phyloP scores from a whole-genome alignment of 441 rosid species.

The Bocquillonia castaneifolia region DNA sequence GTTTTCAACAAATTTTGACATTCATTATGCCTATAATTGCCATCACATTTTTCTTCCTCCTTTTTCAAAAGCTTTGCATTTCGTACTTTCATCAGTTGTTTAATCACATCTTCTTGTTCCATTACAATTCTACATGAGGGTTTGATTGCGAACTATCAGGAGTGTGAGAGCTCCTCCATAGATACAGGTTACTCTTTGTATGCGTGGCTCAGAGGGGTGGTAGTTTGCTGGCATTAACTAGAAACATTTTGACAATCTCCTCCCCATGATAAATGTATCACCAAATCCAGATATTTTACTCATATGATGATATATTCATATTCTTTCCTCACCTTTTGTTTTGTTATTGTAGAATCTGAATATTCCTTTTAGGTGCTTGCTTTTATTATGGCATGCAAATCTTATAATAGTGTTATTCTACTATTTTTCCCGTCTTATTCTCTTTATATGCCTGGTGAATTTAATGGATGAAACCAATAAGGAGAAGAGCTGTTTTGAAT shows the following conservation, averaged over 20 bases:
- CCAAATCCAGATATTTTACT: conserved; percentile 18
- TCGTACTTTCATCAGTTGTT: background rate
- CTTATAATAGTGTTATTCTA: background rate
- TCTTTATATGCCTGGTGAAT: background rate
- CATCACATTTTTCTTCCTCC: background rate
- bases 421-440: background rate
- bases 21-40: conserved; percentile 17
- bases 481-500: no score
- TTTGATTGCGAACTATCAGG: conserved; percentile 1
- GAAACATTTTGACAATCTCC: conserved; percentile 2
- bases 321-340: background rate
- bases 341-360: background rate
- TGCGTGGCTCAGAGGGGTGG: conserved; percentile 4
- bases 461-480: background rate
- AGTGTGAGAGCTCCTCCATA: conserved; percentile 3
- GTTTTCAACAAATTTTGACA: conserved; percentile 43
- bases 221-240: conserved; percentile 10
- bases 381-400: conserved; percentile 2
- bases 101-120: conserved; percentile 1
- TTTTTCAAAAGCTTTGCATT: background rate
- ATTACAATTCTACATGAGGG: conserved; percentile 1
- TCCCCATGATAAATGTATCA: conserved; percentile 19
- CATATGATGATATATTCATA: background rate
- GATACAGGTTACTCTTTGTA: background rate
- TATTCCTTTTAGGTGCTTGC: background rate